Evolutionary conservation across 2,329 filamentous ascomycete species (phyloP).

Genomic region (Tothia fuscella): DNA sequence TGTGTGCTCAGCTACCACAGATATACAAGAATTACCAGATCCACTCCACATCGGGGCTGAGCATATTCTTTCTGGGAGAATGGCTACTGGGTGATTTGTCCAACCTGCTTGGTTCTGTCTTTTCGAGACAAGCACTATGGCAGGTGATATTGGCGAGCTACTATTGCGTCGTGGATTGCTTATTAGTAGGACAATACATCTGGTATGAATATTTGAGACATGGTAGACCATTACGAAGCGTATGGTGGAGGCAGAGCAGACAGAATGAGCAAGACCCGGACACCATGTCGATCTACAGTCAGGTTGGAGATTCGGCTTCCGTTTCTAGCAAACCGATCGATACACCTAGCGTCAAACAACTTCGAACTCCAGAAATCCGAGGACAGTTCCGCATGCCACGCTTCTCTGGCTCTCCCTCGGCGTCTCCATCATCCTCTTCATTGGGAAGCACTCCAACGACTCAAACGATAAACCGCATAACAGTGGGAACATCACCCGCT

Average conservation of each 20-base stretch:
- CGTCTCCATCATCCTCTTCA: background rate
- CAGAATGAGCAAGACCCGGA: slow-evolving; percentile 4
- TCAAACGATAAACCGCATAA: slow-evolving; percentile 21
- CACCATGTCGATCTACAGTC: slow-evolving; percentile 8
- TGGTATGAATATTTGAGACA: slow-evolving; percentile 51
- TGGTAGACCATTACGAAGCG: slow-evolving; percentile 30
- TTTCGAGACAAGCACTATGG: slow-evolving; percentile 54
- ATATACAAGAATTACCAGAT: slow-evolving; percentile 56
- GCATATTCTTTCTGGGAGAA: slow-evolving; percentile 52
- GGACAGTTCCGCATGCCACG: slow-evolving; percentile 11
- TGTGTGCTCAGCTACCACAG: slow-evolving; percentile 57
- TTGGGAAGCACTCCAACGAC: slow-evolving; percentile 16
- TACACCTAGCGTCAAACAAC: background rate
- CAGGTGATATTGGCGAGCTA: slow-evolving; percentile 54
- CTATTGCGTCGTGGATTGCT: slow-evolving; percentile 54
- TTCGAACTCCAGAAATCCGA: background rate
- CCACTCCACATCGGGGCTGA: slow-evolving; percentile 52
- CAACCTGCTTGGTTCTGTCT: slow-evolving; percentile 50
- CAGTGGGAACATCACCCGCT: slow-evolving; percentile 29
- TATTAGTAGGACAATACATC: slow-evolving; percentile 50
- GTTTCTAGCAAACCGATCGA: slow-evolving; percentile 6
- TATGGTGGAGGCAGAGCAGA: slow-evolving; percentile 17
- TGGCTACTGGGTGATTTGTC: slow-evolving; percentile 54
- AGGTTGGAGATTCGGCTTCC: slow-evolving; percentile 6
- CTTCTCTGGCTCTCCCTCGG: slow-evolving; percentile 17